Conservation (phyloP, 1,139 yeast genomes). For the Arxiozyma telluris region DNA sequence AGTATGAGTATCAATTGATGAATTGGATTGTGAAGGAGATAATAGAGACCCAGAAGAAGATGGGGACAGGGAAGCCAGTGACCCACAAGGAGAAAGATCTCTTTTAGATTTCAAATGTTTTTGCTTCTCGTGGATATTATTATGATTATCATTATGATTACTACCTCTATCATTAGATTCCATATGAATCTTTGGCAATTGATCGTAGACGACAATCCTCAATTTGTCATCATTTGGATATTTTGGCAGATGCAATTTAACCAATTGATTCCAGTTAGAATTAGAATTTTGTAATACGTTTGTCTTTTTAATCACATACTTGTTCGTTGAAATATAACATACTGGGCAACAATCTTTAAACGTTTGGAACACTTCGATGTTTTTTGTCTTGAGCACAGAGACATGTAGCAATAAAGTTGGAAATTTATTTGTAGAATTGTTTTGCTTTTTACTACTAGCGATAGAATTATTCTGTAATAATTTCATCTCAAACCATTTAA, state of each 20-base stretch:
- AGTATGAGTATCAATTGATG: not conserved
- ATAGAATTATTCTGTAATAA: not conserved
- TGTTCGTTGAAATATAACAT: constrained; percentile 25
- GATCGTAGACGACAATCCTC: constrained; percentile 25
- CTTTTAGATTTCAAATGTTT: not conserved
- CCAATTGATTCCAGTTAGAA: constrained; percentile 21
- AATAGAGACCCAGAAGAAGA: not conserved
- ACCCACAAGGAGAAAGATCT: not conserved
- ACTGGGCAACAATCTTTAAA: constrained; percentile 24
- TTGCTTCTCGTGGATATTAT: not conserved
- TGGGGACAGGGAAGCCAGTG: not conserved
- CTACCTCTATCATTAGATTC: not conserved
- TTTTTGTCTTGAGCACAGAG: constrained; percentile 18
- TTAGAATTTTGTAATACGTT: constrained; percentile 17
- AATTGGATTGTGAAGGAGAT: not conserved
- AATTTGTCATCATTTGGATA: constrained; percentile 23
- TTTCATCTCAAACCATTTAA: not conserved
- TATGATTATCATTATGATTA: not conserved
- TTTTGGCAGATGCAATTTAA: constrained; percentile 23
- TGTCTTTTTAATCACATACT: constrained; percentile 19
- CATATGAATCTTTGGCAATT: constrained; percentile 4
- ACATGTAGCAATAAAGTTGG: constrained; percentile 15
- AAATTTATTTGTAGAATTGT: not conserved
- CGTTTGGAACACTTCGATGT: constrained; percentile 18
- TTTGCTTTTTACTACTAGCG: not conserved